Conservation (phyloP, 2,329 filamentous ascomycete species). For the Aspergillus transmontanensis region DNA sequence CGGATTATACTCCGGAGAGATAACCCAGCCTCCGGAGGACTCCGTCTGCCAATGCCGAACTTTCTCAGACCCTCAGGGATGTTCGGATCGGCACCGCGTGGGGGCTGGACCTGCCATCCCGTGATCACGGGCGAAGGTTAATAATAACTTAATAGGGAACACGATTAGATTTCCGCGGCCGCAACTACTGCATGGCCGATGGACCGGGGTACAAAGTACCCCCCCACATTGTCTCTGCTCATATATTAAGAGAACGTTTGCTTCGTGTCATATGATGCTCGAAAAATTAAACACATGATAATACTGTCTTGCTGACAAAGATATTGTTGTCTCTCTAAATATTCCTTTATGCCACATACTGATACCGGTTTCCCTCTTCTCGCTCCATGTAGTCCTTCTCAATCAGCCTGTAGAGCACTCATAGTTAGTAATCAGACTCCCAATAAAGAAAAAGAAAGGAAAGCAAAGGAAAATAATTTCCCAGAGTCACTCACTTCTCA, state of each 20-base stretch:
- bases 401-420: constrained; percentile 64
- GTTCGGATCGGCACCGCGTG: constrained; percentile 3
- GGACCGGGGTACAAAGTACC: neutral
- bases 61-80: neutral
- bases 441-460: neutral
- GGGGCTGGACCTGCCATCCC: constrained; percentile 15
- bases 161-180: neutral
- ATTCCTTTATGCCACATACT: constrained; percentile 64
- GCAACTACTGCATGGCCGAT: neutral
- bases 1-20: neutral
- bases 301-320: neutral
- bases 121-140: neutral
- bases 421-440: neutral
- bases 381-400: constrained; percentile 93
- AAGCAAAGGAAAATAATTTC: neutral
- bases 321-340: constrained; percentile 3
- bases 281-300: neutral
- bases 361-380: constrained; percentile 68
- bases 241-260: neutral
- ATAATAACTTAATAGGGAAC: neutral
- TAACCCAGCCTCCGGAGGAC: neutral
- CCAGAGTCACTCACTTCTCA: constrained; percentile 68
- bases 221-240: neutral
- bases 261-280: constrained; percentile 1
- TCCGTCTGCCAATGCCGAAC: neutral